Base-by-base conservation (phyloP, 352 stramenopile genomes). In the Thraustochytrium sp. region DNA sequence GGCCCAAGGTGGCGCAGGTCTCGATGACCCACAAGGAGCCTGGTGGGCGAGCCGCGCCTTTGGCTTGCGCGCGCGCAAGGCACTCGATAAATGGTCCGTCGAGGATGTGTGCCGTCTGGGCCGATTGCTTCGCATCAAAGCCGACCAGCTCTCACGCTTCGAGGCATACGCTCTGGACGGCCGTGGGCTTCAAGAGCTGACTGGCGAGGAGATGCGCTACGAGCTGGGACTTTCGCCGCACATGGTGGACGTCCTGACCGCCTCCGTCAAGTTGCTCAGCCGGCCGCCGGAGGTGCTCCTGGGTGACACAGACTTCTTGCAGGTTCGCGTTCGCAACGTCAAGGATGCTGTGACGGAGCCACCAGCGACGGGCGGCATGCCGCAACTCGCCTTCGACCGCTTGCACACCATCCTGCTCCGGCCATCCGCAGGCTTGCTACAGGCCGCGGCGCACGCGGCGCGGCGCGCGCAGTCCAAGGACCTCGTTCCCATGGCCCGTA, bases 361-460 rank as follows among this genome's bases (percentile, higher is more conserved):
- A 21, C 8, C 8, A 21, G 5, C 13, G n/a, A 37, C 65, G 2
- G 34, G 26, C 5, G 42, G 13, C 0, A 62, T 26, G n/a, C 18
- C 38, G 23, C 34, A 44, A 2, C 29, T 76, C 11, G 74, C 38
- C 4, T 34, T 38, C 18, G 26, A 77, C 23, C 5, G 74, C 13
- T 16, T 73, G 51, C 74, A 82, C 42, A 82, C 74, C 13, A 9
- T 82, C 34, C 54, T 68, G 31, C 26, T 82, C 2, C 74, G 74
- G 3, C 74, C 74, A 1, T 9, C 51, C 1, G 23, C n/a, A 1
- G 74, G 11, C 4, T 31, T 82, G 9, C 9, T 73, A 37, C 37
- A 53, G 1, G 74, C 74, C 13, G 74, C 44, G 5, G 34, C 18
- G 34, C 23, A 16, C 31, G 53, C 48, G 63, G 5, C 42, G 46